Evolutionary conservation across 192 early-diverging fungal genomes (phyloP).

Genomic region (Podila minutissima): DNA sequence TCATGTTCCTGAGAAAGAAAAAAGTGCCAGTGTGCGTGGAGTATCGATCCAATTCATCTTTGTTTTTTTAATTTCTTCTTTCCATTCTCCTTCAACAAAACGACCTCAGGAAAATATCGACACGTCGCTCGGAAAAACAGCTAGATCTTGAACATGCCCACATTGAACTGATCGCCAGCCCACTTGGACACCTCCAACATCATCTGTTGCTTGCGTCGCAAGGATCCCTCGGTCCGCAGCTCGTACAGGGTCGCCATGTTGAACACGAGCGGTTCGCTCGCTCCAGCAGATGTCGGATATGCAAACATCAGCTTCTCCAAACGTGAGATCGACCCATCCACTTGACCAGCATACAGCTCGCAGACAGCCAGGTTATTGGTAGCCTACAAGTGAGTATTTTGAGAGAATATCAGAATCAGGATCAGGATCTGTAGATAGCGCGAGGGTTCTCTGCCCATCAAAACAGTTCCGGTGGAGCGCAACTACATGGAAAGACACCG

Average conservation of each 20-base stretch:
- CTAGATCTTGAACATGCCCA: conserved; percentile 57
- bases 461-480: too few species aligned
- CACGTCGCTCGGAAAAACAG: background rate
- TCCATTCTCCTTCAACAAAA: too few species aligned
- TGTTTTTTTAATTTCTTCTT: too few species aligned
- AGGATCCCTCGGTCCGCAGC: conserved; percentile 53
- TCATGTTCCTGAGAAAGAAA: too few species aligned
- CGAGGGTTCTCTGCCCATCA: too few species aligned
- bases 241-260: conserved; percentile 66
- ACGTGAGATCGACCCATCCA: conserved; percentile 51
- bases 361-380: conserved; percentile 61
- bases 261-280: conserved; percentile 56
- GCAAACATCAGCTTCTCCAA: conserved; percentile 52
- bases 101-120: background rate
- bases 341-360: conserved; percentile 59
- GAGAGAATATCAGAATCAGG: background rate
- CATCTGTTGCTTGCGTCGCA: conserved; percentile 52
- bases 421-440: background rate
- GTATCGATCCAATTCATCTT: too few species aligned
- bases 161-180: conserved; percentile 61
- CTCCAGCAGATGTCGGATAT: conserved; percentile 55
- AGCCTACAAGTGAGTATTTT: conserved; percentile 29
- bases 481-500: background rate
- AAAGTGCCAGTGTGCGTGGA: too few species aligned
- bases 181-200: conserved; percentile 55